Base-by-base conservation (phyloP, 1,284 basidiomycete genomes). In the Apiotrichum veenhuisii region DNA sequence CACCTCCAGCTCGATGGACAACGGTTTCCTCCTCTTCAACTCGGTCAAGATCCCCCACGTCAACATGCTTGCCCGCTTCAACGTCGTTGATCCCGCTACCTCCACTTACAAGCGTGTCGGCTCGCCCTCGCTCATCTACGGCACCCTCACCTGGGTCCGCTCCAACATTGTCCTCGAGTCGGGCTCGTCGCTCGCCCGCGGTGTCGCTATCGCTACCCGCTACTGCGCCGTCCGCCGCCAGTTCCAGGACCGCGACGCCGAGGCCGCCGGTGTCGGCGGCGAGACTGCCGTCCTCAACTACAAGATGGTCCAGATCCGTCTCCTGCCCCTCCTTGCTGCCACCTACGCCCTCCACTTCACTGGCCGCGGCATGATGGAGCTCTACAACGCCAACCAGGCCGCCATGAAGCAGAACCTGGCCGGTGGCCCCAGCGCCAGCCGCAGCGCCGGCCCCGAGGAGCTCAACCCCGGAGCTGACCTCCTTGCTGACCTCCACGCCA, bases 21-120 rank as follows among this genome's bases (percentile, higher is more conserved):
- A 80, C 61, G 79, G 79, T 5, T 80, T 76, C 65, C 78, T 80
- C 54, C 74, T 64, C 62, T 83, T 83, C 72, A 82, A 82, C 58
- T 77, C 82, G 58, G 81, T 82, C 54, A 78, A 81, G 55, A 79
- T 83, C 27, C 82, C 82, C 18, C 78, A 82, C 55, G 78, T 79
- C 25, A 70, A 77, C 71, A 83, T 83, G 82, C 78, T 83, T 62
- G 82, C 82, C 78, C 82, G 83, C 73, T 81, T 83, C 71, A 81
- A 80, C 43, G 79, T 82, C 62, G 74, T 76, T n/a, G 57, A 62
- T 70, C 81, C 15, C 74, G 78, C 20, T 77, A 82, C 40, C 66
- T 70, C 23, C 57, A 59, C n/a, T 71, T 77, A 48, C 73, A 70
- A 22, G 69, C 76, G 52, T 68, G 74, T 41, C 79, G 82, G 47